Evolutionary conservation across 495 filamentous ascomycete species (phyloP).

Genomic region (Daldinia decipiens): DNA sequence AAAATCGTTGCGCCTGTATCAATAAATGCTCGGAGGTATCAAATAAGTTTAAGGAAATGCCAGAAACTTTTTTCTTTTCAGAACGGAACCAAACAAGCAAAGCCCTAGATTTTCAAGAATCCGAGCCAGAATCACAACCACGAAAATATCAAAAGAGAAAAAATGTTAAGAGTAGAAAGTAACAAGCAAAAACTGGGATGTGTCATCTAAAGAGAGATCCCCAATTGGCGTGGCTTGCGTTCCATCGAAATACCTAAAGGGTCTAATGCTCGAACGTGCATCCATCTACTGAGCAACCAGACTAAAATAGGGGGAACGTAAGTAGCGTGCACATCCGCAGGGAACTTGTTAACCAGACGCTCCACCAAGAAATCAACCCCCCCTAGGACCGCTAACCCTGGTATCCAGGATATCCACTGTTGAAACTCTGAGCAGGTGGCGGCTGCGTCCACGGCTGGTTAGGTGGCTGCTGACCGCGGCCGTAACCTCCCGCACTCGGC

Average conservation of each 20-base stretch:
- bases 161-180: slow-evolving; percentile 47
- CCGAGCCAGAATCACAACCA: slow-evolving; percentile 49
- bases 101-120: slow-evolving; percentile 21
- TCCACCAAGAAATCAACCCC: slow-evolving; percentile 16
- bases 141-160: slow-evolving; percentile 40
- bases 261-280: slow-evolving; percentile 10
- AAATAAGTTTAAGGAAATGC: slow-evolving; percentile 49
- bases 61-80: slow-evolving; percentile 50
- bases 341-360: slow-evolving; percentile 22
- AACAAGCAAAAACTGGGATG: slow-evolving; percentile 42
- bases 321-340: slow-evolving; percentile 23
- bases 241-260: slow-evolving; percentile 33
- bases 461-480: slow-evolving; percentile 79
- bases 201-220: slow-evolving; percentile 43
- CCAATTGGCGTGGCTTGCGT: slow-evolving; percentile 34
- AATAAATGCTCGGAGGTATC: slow-evolving; percentile 51
- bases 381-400: slow-evolving; percentile 59
- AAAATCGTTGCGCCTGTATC: slow-evolving; percentile 42
- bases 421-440: slow-evolving; percentile 65
- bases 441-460: slow-evolving; percentile 79
- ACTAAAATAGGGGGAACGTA: slow-evolving; percentile 26
- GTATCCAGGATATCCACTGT: slow-evolving; percentile 69
- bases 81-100: slow-evolving; percentile 40
- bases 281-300: slow-evolving; percentile 31
- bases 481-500: slow-evolving; percentile 82